phyloP scores from a whole-genome alignment of 2,329 filamentous ascomycete species.

The Knufia fluminis region DNA sequence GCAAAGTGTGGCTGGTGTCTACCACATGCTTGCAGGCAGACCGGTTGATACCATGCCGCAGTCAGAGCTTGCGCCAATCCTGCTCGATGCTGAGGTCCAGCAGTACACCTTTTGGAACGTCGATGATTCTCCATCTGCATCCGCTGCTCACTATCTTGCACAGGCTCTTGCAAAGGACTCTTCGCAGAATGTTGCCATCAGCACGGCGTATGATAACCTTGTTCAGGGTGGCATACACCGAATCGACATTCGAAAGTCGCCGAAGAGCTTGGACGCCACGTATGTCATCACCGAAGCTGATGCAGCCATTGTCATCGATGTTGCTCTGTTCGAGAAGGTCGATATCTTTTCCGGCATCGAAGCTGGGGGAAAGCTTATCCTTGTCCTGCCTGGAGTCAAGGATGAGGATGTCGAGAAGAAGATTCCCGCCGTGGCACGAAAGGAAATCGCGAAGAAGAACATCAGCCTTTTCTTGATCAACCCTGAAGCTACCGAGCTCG shows the following conservation, averaged over 20 bases:
- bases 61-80: conserved; percentile 9
- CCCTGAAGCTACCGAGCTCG: conserved; percentile 55
- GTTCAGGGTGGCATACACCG: conserved; percentile 68
- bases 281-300: conserved; percentile 74
- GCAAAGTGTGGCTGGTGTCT: conserved; percentile 34
- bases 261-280: conserved; percentile 73
- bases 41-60: conserved; percentile 41
- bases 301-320: conserved; percentile 66
- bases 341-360: conserved; percentile 64
- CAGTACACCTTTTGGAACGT: conserved; percentile 94
- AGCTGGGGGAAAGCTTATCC: conserved; percentile 59
- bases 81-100: conserved; percentile 50
- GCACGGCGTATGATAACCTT: conserved; percentile 53
- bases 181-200: conserved; percentile 51
- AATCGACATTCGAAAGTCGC: conserved; percentile 75
- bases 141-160: conserved; percentile 54
- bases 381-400: conserved; percentile 71
- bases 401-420: conserved; percentile 84
- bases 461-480: conserved; percentile 70
- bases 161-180: conserved; percentile 53
- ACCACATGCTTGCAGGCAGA: conserved; percentile 37
- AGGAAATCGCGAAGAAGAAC: conserved; percentile 59
- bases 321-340: conserved; percentile 70
- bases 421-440: conserved; percentile 61
- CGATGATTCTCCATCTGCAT: conserved; percentile 60